Percentiles rank a stretch among this genome's conserved stretches.
Conservation (phyloP, 23 red algal species). For the Gracilaria gracilis region DNA sequence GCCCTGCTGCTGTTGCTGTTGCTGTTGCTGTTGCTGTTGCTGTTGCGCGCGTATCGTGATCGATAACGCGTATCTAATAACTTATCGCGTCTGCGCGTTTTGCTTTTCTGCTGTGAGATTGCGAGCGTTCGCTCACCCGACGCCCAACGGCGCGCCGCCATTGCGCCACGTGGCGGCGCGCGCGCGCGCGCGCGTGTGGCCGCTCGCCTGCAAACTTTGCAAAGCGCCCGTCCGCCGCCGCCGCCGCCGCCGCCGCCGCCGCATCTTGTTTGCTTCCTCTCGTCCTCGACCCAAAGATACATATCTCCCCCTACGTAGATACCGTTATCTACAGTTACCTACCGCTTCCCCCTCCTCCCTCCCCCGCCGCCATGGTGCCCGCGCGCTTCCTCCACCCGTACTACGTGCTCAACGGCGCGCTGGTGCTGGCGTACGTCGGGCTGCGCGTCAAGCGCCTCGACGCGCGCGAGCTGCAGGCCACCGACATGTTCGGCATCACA, state of each 20-base stretch:
- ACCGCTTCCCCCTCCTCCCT: background rate
- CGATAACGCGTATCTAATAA: too few relatives aligned
- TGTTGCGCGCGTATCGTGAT: too few relatives aligned
- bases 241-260: background rate
- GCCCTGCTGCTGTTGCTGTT: too few relatives aligned
- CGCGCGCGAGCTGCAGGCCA: constrained; percentile 18
- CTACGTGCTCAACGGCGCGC: constrained; percentile 67
- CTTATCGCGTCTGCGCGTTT: too few relatives aligned
- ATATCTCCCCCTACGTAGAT: too few relatives aligned
- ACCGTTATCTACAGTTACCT: too few relatives aligned
- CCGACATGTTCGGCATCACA: constrained; percentile 76
- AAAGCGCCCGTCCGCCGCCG: background rate
- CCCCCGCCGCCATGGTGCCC: background rate
- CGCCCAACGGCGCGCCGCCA: background rate
- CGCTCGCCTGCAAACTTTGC: too few relatives aligned
- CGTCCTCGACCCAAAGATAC: too few relatives aligned
- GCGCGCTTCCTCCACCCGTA: constrained; percentile 69
- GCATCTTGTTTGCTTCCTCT: too few relatives aligned
- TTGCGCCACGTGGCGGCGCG: background rate
- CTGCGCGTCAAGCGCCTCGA: constrained; percentile 71
- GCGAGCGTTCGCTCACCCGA: too few relatives aligned
- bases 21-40: too few relatives aligned
- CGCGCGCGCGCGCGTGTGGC: background rate
- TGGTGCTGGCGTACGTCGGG: constrained; percentile 57
- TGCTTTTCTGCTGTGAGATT: too few relatives aligned